Evolutionary conservation across 805 yeast species (phyloP), one percentile per base, ranked within the genome.

Genomic region (Yamadazyma akitaensis): DNA sequence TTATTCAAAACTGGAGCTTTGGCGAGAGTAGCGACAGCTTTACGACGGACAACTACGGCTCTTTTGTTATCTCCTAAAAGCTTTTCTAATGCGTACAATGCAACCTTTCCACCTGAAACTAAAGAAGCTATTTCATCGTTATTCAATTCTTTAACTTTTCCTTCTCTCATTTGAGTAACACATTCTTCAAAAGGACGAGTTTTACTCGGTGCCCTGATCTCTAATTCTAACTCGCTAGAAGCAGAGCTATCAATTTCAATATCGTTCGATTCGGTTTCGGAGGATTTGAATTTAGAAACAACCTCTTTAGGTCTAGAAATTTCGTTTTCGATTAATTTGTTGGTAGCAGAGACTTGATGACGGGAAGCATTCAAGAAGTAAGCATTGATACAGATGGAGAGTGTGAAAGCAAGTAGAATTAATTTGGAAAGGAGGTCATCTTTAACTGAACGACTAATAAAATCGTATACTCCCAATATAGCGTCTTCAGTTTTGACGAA

Each of bases 11-110:
- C 82, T 46, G 96, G 90, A 16, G 95, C 89, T 56, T 82, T 78
- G 6, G 96, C 88, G 44, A 88, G 67, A 42, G 81, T 77, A 16
- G 97, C 88, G 58, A 94, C 85, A n/a, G 96, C 91, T 46, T 81
- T 82, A 70, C 99, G 86, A 70, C 99, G 91, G 46, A 94, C 85
- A 37, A 78, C 76, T 54, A 94, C 99, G 4, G 99, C 99, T 57
- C 99, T 83, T 8, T 91, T 81, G 49, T 84, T 88, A 62, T 94
- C 94, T 25, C 76, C 86, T 50, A 94, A 77, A 68, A 88, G 92
- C 66, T 92, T 94, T 64, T 94, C 99, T 52, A 94, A 77, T 0
- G 98, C 96, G 63, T 94, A 94, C 46, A 94, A 70, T 31, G 99
- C 98, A 51, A 94, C 70, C 60, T 87, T 87, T 31, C 96, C 95